phyloP scores from a whole-genome alignment of 2,329 filamentous ascomycete genomes.

The Penicillium decumbens region DNA sequence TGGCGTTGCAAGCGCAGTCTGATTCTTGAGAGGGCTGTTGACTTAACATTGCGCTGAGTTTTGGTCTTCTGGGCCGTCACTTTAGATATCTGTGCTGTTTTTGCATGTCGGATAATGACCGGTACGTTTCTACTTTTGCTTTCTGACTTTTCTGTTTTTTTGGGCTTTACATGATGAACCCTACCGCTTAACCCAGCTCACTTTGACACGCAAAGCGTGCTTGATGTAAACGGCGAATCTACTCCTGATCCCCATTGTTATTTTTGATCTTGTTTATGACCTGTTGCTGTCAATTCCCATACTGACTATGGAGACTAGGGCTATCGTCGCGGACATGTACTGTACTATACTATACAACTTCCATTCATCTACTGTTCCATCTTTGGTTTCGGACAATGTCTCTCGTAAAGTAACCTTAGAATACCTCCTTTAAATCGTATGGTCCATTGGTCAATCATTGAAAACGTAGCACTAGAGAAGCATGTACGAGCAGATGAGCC shows the following conservation, averaged over 20 bases:
- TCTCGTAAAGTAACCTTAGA: neutral
- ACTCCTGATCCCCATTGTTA: slow-evolving; percentile 39
- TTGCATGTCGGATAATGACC: slow-evolving; percentile 45
- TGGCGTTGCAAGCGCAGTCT: slow-evolving; percentile 2
- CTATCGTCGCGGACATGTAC: slow-evolving; percentile 73
- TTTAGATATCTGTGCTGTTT: slow-evolving; percentile 13
- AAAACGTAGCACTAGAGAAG: slow-evolving; percentile 13
- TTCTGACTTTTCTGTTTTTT: slow-evolving; percentile 9
- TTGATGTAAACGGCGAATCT: slow-evolving; percentile 80
- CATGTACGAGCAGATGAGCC: slow-evolving; percentile 13
- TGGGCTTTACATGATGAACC: slow-evolving; percentile 68
- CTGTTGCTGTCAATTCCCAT: slow-evolving; percentile 11
- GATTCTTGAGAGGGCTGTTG: neutral
- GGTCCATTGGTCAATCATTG: neutral
- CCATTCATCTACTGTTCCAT: slow-evolving; percentile 9
- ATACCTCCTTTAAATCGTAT: neutral
- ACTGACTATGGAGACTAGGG: slow-evolving; percentile 55
- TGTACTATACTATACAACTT: slow-evolving; percentile 22
- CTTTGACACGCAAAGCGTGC: slow-evolving; percentile 83
- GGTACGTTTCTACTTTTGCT: slow-evolving; percentile 60
- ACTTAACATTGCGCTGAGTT: neutral
- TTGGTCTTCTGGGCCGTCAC: slow-evolving; percentile 1
- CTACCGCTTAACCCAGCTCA: slow-evolving; percentile 97
- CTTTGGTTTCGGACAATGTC: neutral
- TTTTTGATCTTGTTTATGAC: neutral